Conservation (phyloP, 78 protist genomes). For the Dictyostelium intermedium region DNA sequence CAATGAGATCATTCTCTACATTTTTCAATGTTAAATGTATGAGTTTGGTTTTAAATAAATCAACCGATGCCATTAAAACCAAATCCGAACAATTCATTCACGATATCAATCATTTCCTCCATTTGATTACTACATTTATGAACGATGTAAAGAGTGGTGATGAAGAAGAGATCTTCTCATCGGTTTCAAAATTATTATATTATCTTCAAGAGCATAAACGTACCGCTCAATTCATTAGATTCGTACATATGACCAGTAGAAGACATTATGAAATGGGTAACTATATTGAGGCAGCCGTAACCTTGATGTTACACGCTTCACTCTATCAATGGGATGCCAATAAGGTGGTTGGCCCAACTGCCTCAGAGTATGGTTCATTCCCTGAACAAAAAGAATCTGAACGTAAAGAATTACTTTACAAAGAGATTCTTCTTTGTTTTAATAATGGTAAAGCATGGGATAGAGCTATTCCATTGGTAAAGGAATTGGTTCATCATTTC, state of each 20-base stretch:
- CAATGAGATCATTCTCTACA: constrained; percentile 10
- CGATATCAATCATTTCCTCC: constrained; percentile 34
- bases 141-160: constrained; percentile 41
- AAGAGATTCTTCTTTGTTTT: constrained; percentile 44
- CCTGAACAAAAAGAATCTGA: constrained; percentile 71
- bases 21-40: constrained; percentile 49
- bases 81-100: constrained; percentile 47
- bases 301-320: constrained; percentile 56
- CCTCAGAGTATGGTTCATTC: constrained; percentile 47
- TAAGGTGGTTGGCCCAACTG: constrained; percentile 1
- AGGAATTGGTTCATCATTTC: constrained; percentile 68
- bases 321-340: constrained; percentile 78
- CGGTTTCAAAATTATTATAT: constrained; percentile 9
- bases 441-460: constrained; percentile 88
- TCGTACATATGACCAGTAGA: constrained; percentile 43
- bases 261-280: constrained; percentile 63
- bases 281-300: constrained; percentile 59
- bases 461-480: constrained; percentile 69
- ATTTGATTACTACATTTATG: constrained; percentile 29
- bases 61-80: constrained; percentile 14
- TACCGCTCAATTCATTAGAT: constrained; percentile 43
- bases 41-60: constrained; percentile 35
- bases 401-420: constrained; percentile 61
- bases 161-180: constrained; percentile 61
- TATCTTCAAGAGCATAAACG: constrained; percentile 56